phyloP scores from a whole-genome alignment of 1,139 yeast species.

The Nematodospora anomalae region DNA sequence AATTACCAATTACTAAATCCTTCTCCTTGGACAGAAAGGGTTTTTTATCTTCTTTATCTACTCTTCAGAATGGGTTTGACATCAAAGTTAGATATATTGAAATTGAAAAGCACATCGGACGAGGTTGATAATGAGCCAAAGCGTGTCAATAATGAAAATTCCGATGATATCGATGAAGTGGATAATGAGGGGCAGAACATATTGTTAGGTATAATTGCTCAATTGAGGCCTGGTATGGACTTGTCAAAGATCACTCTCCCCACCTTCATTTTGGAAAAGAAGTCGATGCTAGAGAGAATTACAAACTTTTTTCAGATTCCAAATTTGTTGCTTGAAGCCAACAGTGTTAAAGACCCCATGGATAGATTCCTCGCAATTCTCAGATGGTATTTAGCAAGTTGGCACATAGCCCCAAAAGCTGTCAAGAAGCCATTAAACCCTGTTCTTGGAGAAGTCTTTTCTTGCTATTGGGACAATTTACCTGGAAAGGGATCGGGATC shows the following conservation, averaged over 20 bases:
- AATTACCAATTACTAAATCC: not conserved
- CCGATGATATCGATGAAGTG: conserved; percentile 84
- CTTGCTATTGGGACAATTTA: conserved; percentile 89
- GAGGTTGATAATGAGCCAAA: not conserved
- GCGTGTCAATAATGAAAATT: conserved; percentile 15
- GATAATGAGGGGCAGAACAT: conserved; percentile 89
- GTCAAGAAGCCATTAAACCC: conserved; percentile 97
- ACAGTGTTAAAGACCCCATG: conserved; percentile 54
- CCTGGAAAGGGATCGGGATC: conserved; percentile 46
- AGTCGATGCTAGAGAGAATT: conserved; percentile 93
- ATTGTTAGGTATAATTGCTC: conserved; percentile 81
- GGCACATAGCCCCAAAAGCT: conserved; percentile 99
- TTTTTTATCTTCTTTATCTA: not conserved
- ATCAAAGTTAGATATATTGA: conserved; percentile 35
- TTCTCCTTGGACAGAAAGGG: not conserved
- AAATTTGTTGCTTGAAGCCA: conserved; percentile 68
- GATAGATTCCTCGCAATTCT: conserved; percentile 71
- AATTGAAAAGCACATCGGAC: conserved; percentile 17
- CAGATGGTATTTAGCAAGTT: conserved; percentile 88
- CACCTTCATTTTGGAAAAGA: conserved; percentile 89
- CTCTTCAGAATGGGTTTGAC: conserved; percentile 32
- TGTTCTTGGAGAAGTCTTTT: conserved; percentile 84
- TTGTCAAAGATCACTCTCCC: conserved; percentile 89
- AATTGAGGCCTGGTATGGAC: conserved; percentile 90
- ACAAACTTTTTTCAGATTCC: conserved; percentile 90